phyloP scores from a whole-genome alignment of 768 basidiomycete genomes.

The Tricholoma furcatifolium region DNA sequence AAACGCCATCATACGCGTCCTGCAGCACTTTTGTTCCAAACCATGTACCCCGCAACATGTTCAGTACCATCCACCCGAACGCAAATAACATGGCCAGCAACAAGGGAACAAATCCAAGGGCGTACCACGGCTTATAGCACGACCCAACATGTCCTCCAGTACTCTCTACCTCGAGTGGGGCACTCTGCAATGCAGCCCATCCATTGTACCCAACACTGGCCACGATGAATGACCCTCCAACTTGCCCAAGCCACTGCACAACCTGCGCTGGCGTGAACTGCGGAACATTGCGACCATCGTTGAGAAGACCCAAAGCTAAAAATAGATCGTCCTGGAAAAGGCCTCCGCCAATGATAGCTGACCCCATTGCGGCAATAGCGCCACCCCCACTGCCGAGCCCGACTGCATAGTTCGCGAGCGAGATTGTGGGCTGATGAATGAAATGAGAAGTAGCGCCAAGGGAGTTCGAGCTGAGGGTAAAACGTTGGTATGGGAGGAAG shows the following conservation, averaged over 20 bases:
- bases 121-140: constrained; percentile 17
- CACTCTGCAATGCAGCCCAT: constrained; percentile 15
- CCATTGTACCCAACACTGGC: constrained; percentile 19
- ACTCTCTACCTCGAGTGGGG: constrained; percentile 15
- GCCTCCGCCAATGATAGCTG: background rate
- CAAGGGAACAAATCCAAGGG: constrained; percentile 17
- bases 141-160: constrained; percentile 15
- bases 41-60: background rate
- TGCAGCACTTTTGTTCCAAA: background rate
- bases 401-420: background rate
- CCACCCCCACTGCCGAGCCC: constrained; percentile 12
- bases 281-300: constrained; percentile 1
- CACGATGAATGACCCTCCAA: constrained; percentile 16
- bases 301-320: background rate
- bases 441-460: constrained; percentile 6
- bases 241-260: constrained; percentile 14
- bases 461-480: constrained; percentile 9
- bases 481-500: constrained; percentile 10
- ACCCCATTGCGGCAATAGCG: background rate
- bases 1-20: background rate
- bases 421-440: background rate
- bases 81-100: constrained; percentile 8
- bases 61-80: constrained; percentile 6
- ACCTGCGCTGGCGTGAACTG: background rate
- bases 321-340: background rate